Percentiles rank a stretch among this genome's conserved stretches.
Conservation (phyloP, 225 moss, liverwort and hornwort species). For the Pseudoscleropodium purum region DNA sequence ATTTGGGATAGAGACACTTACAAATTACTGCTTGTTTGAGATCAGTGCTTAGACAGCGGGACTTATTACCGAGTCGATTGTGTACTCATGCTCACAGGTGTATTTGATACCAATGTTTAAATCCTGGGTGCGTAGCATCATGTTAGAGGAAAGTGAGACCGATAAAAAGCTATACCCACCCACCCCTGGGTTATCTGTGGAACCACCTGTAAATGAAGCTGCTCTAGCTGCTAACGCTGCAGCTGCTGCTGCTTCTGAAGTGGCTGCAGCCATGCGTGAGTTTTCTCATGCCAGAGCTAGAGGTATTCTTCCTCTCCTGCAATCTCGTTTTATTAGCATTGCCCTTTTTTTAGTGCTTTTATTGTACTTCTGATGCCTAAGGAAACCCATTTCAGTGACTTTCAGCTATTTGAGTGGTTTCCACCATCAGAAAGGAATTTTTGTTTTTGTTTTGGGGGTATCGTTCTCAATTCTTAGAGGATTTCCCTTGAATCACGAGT, state of each 20-base stretch:
- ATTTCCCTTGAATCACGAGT: neutral
- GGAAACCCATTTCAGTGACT: neutral
- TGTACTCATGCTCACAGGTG: constrained; percentile 23
- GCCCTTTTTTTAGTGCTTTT: neutral
- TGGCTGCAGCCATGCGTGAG: constrained; percentile 80
- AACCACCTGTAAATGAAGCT: constrained; percentile 58
- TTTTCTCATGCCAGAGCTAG: constrained; percentile 63
- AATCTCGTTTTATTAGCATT: neutral
- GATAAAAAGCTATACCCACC: constrained; percentile 23
- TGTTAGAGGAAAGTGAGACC: constrained; percentile 38
- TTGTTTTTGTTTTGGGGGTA: neutral
- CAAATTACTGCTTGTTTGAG: neutral
- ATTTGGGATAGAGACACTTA: neutral
- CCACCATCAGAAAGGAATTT: neutral
- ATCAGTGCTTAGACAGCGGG: neutral
- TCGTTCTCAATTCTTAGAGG: neutral
- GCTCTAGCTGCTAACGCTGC: constrained; percentile 69
- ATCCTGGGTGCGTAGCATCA: constrained; percentile 64
- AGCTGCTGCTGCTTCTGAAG: constrained; percentile 66
- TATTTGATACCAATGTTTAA: constrained; percentile 76
- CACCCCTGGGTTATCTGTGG: constrained; percentile 10
- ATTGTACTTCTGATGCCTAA: neutral
- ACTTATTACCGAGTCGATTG: neutral
- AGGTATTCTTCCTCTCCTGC: constrained; percentile 27
- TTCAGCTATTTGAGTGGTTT: neutral